Evolutionary conservation across 306 rosid species (phyloP).

Genomic region (Rosa multiflora): DNA sequence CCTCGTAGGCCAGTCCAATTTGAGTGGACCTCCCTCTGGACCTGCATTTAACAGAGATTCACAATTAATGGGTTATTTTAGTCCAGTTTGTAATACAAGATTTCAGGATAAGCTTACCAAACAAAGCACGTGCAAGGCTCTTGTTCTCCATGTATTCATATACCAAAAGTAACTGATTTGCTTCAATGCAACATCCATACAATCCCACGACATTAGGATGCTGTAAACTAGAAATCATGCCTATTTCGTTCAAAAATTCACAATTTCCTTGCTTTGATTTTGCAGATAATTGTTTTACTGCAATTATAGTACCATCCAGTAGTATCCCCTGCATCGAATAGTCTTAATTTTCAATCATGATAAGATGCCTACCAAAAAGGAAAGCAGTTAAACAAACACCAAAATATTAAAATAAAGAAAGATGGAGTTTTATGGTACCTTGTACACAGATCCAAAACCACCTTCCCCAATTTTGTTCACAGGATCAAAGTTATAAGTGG

Average conservation of each 20-base stretch:
- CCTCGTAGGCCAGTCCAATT: too few species aligned
- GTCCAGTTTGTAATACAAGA: background rate
- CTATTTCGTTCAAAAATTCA: conserved; percentile 56
- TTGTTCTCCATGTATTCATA: conserved; percentile 65
- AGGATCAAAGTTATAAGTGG: conserved; percentile 55
- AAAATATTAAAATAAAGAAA: background rate
- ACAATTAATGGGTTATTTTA: too few species aligned
- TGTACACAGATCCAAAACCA: conserved; percentile 78
- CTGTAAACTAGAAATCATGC: conserved; percentile 48
- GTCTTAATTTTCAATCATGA: background rate
- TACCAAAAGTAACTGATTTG: conserved; percentile 46
- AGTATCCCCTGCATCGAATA: conserved; percentile 38
- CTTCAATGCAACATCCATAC: conserved; percentile 53
- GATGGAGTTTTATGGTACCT: conserved; percentile 33
- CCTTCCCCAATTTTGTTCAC: conserved; percentile 68
- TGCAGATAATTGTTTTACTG: conserved; percentile 58
- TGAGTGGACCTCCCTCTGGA: too few species aligned
- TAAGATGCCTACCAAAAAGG: background rate
- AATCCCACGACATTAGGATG: conserved; percentile 62
- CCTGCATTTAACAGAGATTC: too few species aligned
- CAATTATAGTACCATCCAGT: conserved; percentile 49
- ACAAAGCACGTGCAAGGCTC: conserved; percentile 43
- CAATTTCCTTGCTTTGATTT: conserved; percentile 51
- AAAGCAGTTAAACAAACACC: background rate
- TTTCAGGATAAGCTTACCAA: conserved; percentile 38